Evolutionary conservation across 495 filamentous ascomycete genomes (phyloP).

Genomic region (Neurospora sublineolata): DNA sequence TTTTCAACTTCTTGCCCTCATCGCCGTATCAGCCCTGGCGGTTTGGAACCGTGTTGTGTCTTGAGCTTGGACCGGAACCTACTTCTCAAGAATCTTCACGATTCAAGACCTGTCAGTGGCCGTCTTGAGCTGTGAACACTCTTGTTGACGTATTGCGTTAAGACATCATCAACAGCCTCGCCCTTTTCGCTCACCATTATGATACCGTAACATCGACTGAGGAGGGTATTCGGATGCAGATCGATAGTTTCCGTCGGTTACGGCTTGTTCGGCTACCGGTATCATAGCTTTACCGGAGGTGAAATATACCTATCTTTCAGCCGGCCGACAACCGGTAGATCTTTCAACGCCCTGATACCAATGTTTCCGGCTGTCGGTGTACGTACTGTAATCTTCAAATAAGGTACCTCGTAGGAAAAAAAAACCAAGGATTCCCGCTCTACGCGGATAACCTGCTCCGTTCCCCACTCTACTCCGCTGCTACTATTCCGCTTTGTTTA

Average conservation of each 20-base stretch:
- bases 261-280: not conserved
- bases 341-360: not conserved
- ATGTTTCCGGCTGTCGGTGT: not conserved
- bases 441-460: not conserved
- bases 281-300: not conserved
- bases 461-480: not conserved
- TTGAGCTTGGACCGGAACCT: not conserved
- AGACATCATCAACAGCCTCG: not conserved
- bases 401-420: not conserved
- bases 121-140: not conserved
- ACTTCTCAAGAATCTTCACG: not conserved
- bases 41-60: not conserved
- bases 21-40: not conserved
- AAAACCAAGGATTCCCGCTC: not conserved
- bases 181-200: not conserved
- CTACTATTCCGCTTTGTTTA: not conserved
- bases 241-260: not conserved
- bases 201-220: not conserved
- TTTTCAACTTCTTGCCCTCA: not conserved
- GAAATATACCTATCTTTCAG: not conserved
- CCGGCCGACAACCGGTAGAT: not conserved
- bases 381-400: not conserved
- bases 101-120: not conserved
- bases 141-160: not conserved
- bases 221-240: not conserved